phyloP scores from a whole-genome alignment of 169 alveolate species.

The Gregarina niphandrodes region DNA sequence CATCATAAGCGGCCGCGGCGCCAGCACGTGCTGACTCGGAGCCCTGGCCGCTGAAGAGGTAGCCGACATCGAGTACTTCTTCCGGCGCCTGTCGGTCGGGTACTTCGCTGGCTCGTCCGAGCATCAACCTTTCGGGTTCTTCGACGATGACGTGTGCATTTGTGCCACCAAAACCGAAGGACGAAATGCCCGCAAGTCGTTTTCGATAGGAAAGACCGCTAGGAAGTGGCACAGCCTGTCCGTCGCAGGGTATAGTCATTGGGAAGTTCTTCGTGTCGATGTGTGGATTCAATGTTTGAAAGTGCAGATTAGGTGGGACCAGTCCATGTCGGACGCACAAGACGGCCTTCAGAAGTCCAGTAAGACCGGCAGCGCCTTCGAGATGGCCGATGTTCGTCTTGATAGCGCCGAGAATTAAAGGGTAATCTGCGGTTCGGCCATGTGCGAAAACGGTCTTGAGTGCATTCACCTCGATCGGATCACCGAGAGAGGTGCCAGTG shows the following conservation, averaged over 20 bases:
- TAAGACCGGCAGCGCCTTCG: slow-evolving; percentile 48
- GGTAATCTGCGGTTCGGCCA: slow-evolving; percentile 21
- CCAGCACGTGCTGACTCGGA: slow-evolving; percentile 5
- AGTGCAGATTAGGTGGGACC: slow-evolving; percentile 39
- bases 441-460: slow-evolving; percentile 23
- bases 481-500: slow-evolving; percentile 41
- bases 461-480: slow-evolving; percentile 38
- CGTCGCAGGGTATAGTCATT: slow-evolving; percentile 21
- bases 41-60: slow-evolving; percentile 32
- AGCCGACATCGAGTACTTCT: slow-evolving; percentile 13
- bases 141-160: slow-evolving; percentile 36
- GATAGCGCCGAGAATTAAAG: slow-evolving; percentile 41
- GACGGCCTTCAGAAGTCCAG: slow-evolving; percentile 33
- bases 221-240: slow-evolving; percentile 13
- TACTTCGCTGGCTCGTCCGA: too few relatives aligned
- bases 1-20: slow-evolving; percentile 2
- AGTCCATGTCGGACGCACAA: slow-evolving; percentile 22
- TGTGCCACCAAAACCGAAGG: slow-evolving; percentile 44
- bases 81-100: slow-evolving; percentile 15
- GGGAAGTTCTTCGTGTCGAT: slow-evolving; percentile 33
- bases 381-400: slow-evolving; percentile 47
- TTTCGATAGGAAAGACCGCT: slow-evolving; percentile 3
- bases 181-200: slow-evolving; percentile 27
- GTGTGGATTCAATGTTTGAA: slow-evolving; percentile 38
- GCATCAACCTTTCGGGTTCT: slow-evolving; percentile 7